Base-by-base conservation (phyloP, 1,284 basidiomycete species). In the Leccinum huronense region DNA sequence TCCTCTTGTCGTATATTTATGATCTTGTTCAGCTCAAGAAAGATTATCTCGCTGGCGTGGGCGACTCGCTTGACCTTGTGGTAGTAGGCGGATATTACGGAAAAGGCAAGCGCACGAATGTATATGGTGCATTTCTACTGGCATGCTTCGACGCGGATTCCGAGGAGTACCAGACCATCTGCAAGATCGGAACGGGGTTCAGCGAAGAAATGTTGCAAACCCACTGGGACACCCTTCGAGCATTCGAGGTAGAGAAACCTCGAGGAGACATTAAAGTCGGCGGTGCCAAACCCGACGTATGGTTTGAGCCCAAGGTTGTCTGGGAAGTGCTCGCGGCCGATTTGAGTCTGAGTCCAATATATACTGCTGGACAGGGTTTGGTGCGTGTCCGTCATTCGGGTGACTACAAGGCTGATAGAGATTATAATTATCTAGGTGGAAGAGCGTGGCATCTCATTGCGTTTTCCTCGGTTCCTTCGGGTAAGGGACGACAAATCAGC, bases 311-410 rank as follows among this genome's bases (percentile, higher is more conserved):
- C 27, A 91, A 91, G 78, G 80, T 97, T 19, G 94, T 99, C 1
- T 99, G 97, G 96, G 97, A 99, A 79, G 96, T 99, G 36, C 84
- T 99, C 71, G 94, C 97, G 0, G 97, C 97, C 5, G 97, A 99
- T 80, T 77, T 99, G 70, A 97, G 94, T 77, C 80, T 99, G 78
- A 98, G 95, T 79, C 97, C 97, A 1, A 86, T 99, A 34, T 99
- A 99, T 76, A 93, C 94, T 5, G 97, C 97, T 5, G 97, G 94
- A n/a, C 92, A 95, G 76, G 97, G 97, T 67, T 72, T 95, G 79
- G 95, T 96, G 70, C 71, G 92, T 83, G 11, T 60, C n/a, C 11
- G 30, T 61, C 16, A 33, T 59, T 59, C 59, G 9, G 19, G 62
- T 31, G 10, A 23, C 48, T 48, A 56, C 45, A n/a, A 54, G 6